phyloP scores from a whole-genome alignment of 1,139 yeast species.

The Pneumocystis oryctolagi region DNA sequence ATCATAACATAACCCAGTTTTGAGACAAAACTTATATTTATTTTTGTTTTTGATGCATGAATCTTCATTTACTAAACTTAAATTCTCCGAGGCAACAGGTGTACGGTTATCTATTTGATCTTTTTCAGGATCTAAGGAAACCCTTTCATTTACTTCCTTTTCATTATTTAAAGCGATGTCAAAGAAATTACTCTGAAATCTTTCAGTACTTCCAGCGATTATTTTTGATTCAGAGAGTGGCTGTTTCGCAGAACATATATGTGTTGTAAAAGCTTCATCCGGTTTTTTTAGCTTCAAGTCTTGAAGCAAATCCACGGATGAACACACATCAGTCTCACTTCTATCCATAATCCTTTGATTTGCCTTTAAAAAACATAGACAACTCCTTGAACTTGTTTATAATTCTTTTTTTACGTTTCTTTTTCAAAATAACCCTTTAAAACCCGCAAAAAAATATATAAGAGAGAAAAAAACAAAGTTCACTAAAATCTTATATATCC shows the following conservation, averaged over 20 bases:
- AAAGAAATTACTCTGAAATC: too few relatives aligned
- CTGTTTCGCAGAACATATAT: too few relatives aligned
- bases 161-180: too few relatives aligned
- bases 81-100: neutral
- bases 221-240: too few relatives aligned
- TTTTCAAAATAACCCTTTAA: neutral
- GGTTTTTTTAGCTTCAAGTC: neutral
- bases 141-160: neutral
- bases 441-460: too few relatives aligned
- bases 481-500: too few relatives aligned
- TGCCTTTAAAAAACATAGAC: neutral
- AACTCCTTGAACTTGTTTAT: too few relatives aligned
- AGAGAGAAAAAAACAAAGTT: neutral
- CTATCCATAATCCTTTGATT: neutral
- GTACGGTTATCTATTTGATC: neutral
- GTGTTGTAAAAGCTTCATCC: neutral
- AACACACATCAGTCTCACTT: neutral
- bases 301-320: neutral
- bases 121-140: neutral
- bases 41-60: neutral
- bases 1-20: slow-evolving; percentile 82
- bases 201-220: too few relatives aligned
- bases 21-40: slow-evolving; percentile 3
- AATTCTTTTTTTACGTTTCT: neutral
- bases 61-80: neutral